These are phyloP conservation scores for Fusarium neocosmosporiellum DNA, from an alignment of 2,329 filamentous ascomycete species.

Conservation along the genomic window DNA sequence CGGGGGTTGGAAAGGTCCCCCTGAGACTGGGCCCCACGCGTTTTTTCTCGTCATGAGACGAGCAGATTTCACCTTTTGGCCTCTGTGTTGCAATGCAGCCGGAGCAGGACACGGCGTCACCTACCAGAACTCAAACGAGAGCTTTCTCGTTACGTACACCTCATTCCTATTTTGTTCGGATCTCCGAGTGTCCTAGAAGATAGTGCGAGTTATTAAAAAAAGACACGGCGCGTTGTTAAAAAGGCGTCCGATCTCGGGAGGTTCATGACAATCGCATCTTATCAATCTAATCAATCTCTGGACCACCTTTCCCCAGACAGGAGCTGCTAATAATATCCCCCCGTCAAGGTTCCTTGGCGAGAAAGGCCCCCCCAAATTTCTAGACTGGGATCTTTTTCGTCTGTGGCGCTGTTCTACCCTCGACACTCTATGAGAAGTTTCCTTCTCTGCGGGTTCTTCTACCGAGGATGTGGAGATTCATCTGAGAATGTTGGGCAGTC, in stretches of 20 bases:
- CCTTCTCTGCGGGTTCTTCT: not conserved
- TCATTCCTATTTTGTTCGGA: not conserved
- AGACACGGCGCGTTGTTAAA: constrained; percentile 18
- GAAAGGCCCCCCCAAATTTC: not conserved
- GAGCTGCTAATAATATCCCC: constrained; percentile 26
- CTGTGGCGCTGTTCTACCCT: not conserved
- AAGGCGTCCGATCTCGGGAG: constrained; percentile 30
- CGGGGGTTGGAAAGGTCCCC: not conserved
- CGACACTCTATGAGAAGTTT: not conserved
- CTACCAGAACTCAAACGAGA: not conserved
- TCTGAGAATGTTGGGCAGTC: not conserved
- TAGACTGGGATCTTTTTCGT: not conserved
- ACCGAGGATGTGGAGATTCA: not conserved
- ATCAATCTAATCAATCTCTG: constrained; percentile 40
- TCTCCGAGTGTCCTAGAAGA: constrained; percentile 4
- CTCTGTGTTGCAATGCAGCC: constrained; percentile 5
- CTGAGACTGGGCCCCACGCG: constrained; percentile 19
- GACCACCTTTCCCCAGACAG: constrained; percentile 20
- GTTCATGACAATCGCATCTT: constrained; percentile 34
- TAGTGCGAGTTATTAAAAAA: constrained; percentile 26
- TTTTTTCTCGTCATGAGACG: constrained; percentile 34
- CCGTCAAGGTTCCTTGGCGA: constrained; percentile 8
- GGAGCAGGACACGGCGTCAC: not conserved
- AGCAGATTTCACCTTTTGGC: constrained; percentile 22
- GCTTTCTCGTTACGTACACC: constrained; percentile 28